Base-by-base conservation (phyloP, 768 basidiomycete species). In the Stropharia rugosoannulata region DNA sequence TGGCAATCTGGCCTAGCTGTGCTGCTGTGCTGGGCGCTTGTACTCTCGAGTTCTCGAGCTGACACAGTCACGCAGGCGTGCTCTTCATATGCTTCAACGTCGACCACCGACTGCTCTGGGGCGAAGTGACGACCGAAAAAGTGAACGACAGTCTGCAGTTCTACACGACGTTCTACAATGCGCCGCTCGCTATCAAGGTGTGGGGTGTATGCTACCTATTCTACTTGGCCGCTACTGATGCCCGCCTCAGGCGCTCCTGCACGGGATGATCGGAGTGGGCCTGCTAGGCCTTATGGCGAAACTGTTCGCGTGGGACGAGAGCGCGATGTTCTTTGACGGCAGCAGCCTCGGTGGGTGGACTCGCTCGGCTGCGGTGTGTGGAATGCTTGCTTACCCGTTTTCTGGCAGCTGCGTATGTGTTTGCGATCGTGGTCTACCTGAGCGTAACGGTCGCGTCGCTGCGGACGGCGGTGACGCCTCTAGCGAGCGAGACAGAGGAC, bases 261-360 rank as follows among this genome's bases (percentile, higher is more conserved):
- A 98, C 71, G 89, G 85, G 32, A 85, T 95, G 71, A 81, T 93
- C 44, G 88, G 83, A 15, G 78, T 95, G 15, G 91, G 92, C 10
- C 68, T 97, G 36, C 62, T 87, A 22, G 89, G 87, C 9, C 77
- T 94, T 49, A 62, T 94, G 9, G 80, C 82, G 45, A 98, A 97
- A 70, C 76, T 97, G 55, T 79, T 90, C 70, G 82, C 78, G 58
- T 97, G 94, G 93, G 86, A 87, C 66, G 95, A 97, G 65, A 93
- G 90, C 62, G 95, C 95, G 7, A 81, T 95, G 74, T 95, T 92
- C 76, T 98, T 98, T 69, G 95, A 98, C 70, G 95, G 95, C 18
- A 86, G 88, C 19, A 86, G 85, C 61, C 71, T 96, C 56, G 92
- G 95, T 95, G 61, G 62, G 84, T 76, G n/a, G 39, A n/a, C 7